Conservation (phyloP, 805 yeast species). For the Ogataea pini region DNA sequence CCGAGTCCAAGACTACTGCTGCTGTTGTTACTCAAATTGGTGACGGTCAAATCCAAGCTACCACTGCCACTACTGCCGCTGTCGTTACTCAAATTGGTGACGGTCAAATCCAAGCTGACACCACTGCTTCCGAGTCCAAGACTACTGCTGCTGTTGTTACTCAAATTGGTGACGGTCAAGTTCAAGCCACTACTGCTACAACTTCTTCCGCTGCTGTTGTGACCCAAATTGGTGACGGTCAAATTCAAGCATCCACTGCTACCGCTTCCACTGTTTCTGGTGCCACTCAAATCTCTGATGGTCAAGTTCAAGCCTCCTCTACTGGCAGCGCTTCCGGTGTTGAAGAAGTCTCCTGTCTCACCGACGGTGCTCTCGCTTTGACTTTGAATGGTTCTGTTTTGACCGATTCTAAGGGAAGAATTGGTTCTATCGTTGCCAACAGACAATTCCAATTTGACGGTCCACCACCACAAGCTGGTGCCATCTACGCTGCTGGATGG, state of each 20-base stretch:
- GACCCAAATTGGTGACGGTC: conserved; percentile 41
- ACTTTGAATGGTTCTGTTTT: conserved; percentile 42
- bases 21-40: conserved; percentile 28
- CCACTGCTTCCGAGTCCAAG: conserved; percentile 11
- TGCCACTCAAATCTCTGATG: conserved; percentile 45
- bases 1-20: conserved; percentile 33
- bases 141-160: conserved; percentile 40
- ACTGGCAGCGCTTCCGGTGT: conserved; percentile 19
- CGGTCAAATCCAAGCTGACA: too few relatives aligned
- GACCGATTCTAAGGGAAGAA: conserved; percentile 51
- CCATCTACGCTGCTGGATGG: conserved; percentile 55
- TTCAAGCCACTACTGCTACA: conserved; percentile 43
- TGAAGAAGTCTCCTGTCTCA: conserved; percentile 35
- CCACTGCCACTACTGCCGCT: too few relatives aligned
- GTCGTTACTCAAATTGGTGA: too few relatives aligned
- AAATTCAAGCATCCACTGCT: conserved; percentile 37
- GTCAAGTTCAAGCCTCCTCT: conserved; percentile 44
- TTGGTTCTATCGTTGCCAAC: conserved; percentile 62
- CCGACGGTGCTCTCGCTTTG: conserved; percentile 44
- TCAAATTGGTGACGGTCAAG: conserved; percentile 51
- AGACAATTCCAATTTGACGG: conserved; percentile 68
- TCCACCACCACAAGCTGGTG: conserved; percentile 65
- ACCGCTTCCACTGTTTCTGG: conserved; percentile 39
- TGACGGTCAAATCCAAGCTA: conserved; percentile 33
- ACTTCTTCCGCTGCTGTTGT: conserved; percentile 35